Percentiles rank a stretch among this genome's conserved stretches.
These are phyloP conservation scores for Solanum appendiculatum DNA, from an alignment of 257 asterid genomes.

Conservation along the genomic window DNA sequence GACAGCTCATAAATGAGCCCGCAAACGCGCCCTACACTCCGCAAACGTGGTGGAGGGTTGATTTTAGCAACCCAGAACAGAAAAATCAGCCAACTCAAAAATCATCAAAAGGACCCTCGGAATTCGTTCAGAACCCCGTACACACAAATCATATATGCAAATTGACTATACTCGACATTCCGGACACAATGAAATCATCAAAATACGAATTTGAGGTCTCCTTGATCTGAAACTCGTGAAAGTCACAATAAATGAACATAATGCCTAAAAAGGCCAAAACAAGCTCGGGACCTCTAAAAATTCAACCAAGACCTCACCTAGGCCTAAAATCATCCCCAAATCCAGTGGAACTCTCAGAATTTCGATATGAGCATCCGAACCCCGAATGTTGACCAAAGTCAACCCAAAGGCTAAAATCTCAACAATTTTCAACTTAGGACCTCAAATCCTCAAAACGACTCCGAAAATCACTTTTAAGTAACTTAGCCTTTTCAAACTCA, in stretches of 20 bases:
- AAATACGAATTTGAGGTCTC: no score
- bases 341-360: neutral
- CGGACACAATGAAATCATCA: neutral
- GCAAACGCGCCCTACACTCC: neutral
- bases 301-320: neutral
- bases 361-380: neutral
- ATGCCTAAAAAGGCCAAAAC: neutral
- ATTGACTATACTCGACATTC: neutral
- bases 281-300: neutral
- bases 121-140: neutral
- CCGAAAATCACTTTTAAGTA: neutral
- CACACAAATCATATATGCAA: neutral
- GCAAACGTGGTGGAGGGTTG: neutral
- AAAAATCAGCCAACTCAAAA: neutral
- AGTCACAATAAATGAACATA: neutral
- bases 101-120: neutral
- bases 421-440: neutral
- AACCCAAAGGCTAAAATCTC: neutral
- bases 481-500: neutral
- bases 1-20: neutral
- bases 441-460: neutral
- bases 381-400: neutral
- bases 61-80: neutral
- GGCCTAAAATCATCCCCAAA: neutral
- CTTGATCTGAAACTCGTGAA: neutral